Evolutionary conservation across 208 protist species (phyloP).

Genomic region (Angomonas ambiguus): DNA sequence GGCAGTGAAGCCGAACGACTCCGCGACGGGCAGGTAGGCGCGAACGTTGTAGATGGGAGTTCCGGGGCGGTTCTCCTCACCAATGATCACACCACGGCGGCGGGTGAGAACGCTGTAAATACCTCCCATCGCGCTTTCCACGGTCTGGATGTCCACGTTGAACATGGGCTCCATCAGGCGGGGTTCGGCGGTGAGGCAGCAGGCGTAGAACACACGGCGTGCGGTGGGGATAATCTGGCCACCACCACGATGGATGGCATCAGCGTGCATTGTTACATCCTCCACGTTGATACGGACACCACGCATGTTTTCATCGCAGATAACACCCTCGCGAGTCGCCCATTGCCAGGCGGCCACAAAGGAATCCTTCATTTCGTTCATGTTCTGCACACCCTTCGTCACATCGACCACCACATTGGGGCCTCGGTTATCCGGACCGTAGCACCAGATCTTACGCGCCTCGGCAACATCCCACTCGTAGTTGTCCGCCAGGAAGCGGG

Average conservation of each 20-base stretch:
- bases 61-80: conserved; percentile 93
- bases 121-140: conserved; percentile 93
- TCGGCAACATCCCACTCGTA: conserved; percentile 92
- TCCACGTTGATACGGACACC: conserved; percentile 95
- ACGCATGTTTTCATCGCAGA: conserved; percentile 94
- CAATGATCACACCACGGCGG: conserved; percentile 96
- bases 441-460: conserved; percentile 98
- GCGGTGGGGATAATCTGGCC: conserved; percentile 98
- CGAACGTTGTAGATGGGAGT: conserved; percentile 97
- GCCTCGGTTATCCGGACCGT: conserved; percentile 93
- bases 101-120: conserved; percentile 96
- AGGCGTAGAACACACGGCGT: conserved; percentile 93
- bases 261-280: conserved; percentile 98
- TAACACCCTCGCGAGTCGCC: conserved; percentile 93
- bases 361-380: conserved; percentile 98
- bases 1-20: conserved; percentile 98
- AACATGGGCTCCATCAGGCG: conserved; percentile 97
- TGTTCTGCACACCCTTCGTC: conserved; percentile 97
- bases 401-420: conserved; percentile 97
- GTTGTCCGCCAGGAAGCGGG: conserved; percentile 84
- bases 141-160: conserved; percentile 96
- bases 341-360: conserved; percentile 94
- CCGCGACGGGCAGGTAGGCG: conserved; percentile 97
- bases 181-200: conserved; percentile 90
- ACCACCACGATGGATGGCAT: conserved; percentile 98